Evolutionary conservation across 2,329 filamentous ascomycete species (phyloP).

Genomic region (Pseudocercospora macadamiae): DNA sequence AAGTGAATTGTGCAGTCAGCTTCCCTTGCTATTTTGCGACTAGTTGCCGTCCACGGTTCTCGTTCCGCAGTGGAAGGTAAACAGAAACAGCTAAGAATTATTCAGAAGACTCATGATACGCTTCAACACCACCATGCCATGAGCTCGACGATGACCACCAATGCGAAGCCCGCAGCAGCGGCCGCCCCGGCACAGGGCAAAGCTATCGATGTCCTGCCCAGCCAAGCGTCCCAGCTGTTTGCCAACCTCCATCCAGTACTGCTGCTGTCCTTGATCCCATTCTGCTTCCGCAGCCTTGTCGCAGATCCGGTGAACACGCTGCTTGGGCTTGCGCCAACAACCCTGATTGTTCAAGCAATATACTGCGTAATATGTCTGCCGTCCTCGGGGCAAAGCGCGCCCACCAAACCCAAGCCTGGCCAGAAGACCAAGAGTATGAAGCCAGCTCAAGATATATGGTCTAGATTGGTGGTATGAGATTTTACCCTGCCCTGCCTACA

Average conservation of each 20-base stretch:
- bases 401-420: slow-evolving; percentile 50
- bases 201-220: slow-evolving; percentile 36
- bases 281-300: slow-evolving; percentile 69
- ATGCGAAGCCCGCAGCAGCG: slow-evolving; percentile 19
- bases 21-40: too few species aligned
- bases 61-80: too few species aligned
- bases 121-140: slow-evolving; percentile 15
- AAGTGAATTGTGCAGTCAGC: slow-evolving; percentile 2
- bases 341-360: slow-evolving; percentile 65
- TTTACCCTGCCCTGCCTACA: background rate
- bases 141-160: slow-evolving; percentile 19
- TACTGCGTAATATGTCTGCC: slow-evolving; percentile 65
- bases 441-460: slow-evolving; percentile 52
- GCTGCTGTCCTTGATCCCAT: slow-evolving; percentile 65
- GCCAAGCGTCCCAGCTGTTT: slow-evolving; percentile 44
- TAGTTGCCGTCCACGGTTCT: too few species aligned
- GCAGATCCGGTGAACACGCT: slow-evolving; percentile 69
- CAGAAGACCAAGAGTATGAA: slow-evolving; percentile 52
- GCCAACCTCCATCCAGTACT: slow-evolving; percentile 70
- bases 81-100: too few species aligned
- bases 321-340: slow-evolving; percentile 61
- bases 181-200: slow-evolving; percentile 22
- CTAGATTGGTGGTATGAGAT: slow-evolving; percentile 47
- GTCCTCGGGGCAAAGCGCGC: slow-evolving; percentile 46
- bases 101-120: background rate